Conservation (phyloP, 2,329 filamentous ascomycete genomes). For the Grosmannia huntii region DNA sequence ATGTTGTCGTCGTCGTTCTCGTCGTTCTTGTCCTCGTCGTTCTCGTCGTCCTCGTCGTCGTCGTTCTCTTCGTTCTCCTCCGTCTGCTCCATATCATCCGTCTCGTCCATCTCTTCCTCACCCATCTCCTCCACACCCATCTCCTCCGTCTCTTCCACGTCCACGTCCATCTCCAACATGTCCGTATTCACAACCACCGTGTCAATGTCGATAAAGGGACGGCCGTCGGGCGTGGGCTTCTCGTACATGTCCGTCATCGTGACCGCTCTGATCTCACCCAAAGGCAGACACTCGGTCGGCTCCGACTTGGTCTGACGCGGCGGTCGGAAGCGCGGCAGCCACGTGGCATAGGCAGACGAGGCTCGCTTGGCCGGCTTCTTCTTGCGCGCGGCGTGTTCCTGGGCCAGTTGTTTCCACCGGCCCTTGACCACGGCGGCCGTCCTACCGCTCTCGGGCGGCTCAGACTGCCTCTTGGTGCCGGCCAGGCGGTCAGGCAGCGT, state of each 20-base stretch:
- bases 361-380: not conserved
- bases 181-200: not conserved
- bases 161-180: not conserved
- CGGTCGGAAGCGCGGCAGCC: not conserved
- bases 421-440: not conserved
- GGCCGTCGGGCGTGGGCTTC: not conserved
- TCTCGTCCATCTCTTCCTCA: too few relatives aligned
- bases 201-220: not conserved
- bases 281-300: not conserved
- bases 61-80: not conserved
- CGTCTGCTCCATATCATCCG: too few relatives aligned
- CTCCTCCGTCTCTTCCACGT: too few relatives aligned
- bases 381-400: not conserved
- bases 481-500: not conserved
- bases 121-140: too few relatives aligned
- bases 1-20: not conserved
- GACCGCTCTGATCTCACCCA: not conserved
- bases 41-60: not conserved
- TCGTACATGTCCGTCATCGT: not conserved
- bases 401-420: conserved; percentile 3
- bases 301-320: not conserved
- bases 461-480: conserved; percentile 1
- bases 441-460: not conserved
- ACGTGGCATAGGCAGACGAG: not conserved
- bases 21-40: too few relatives aligned